These are phyloP conservation scores for Hymenoscyphus occultus DNA, from an alignment of 2,329 filamentous ascomycete genomes.

Conservation along the genomic window DNA sequence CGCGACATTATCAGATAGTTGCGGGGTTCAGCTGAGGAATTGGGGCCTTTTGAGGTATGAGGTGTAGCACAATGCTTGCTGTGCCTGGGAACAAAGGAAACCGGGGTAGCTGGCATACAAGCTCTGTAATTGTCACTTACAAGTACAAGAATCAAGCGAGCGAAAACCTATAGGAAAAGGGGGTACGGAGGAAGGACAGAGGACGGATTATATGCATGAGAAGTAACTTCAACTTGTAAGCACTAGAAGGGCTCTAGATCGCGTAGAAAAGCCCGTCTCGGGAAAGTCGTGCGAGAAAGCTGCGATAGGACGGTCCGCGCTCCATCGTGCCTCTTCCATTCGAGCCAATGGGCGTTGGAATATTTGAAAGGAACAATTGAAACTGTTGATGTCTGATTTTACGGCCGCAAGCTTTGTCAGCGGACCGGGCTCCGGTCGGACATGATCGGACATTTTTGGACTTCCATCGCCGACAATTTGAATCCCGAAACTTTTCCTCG, in stretches of 20 bases:
- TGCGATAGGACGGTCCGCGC: neutral
- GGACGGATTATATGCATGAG: neutral
- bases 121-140: neutral
- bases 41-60: neutral
- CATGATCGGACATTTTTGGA: neutral
- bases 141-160: neutral
- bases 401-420: neutral
- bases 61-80: neutral
- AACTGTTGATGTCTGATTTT: neutral
- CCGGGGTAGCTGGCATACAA: neutral
- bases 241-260: neutral
- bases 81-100: neutral
- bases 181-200: neutral
- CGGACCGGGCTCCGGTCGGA: neutral
- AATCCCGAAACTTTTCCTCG: neutral
- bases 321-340: neutral
- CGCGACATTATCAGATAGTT: constrained; percentile 47
- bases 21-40: neutral
- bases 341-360: neutral
- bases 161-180: neutral
- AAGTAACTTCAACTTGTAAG: neutral
- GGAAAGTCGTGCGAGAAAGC: neutral
- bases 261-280: neutral
- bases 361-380: neutral
- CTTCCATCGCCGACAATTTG: neutral